A percentile compares a stretch with the other conserved stretches of the same genome.
Conservation (phyloP, 495 filamentous ascomycete genomes). For the Beverwykella pulmonaria region DNA sequence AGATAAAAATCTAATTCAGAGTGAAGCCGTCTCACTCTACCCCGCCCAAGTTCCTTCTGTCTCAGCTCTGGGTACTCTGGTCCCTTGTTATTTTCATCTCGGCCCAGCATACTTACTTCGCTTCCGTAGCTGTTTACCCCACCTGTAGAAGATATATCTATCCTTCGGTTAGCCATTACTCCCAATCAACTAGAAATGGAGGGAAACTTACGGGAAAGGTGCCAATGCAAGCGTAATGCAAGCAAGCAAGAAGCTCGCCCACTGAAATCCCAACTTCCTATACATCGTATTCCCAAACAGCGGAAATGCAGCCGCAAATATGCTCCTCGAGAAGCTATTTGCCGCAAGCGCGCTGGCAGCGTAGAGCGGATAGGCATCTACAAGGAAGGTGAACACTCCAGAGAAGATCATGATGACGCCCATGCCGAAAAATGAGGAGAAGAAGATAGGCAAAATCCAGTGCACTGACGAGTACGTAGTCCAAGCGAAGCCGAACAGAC, state of each 20-base stretch:
- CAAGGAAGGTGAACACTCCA: conserved; percentile 89
- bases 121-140: too few relatives aligned
- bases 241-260: conserved; percentile 40
- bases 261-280: conserved; percentile 40
- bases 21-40: too few relatives aligned
- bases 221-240: neutral
- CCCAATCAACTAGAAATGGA: too few relatives aligned
- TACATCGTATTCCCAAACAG: conserved; percentile 64
- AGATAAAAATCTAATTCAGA: too few relatives aligned
- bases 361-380: conserved; percentile 76
- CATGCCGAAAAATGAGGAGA: conserved; percentile 21
- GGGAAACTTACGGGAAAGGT: too few relatives aligned
- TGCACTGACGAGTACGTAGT: conserved; percentile 55
- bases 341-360: conserved; percentile 84
- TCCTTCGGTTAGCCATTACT: neutral
- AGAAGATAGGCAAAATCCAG: conserved; percentile 57
- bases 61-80: too few relatives aligned
- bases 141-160: too few relatives aligned
- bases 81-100: too few relatives aligned
- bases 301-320: conserved; percentile 78
- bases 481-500: conserved; percentile 61
- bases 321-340: conserved; percentile 78
- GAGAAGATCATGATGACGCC: conserved; percentile 57
- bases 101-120: too few relatives aligned
- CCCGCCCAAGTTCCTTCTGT: too few relatives aligned